phyloP scores from a whole-genome alignment of 2,329 filamentous ascomycete genomes.

The Neonectria ditissima region DNA sequence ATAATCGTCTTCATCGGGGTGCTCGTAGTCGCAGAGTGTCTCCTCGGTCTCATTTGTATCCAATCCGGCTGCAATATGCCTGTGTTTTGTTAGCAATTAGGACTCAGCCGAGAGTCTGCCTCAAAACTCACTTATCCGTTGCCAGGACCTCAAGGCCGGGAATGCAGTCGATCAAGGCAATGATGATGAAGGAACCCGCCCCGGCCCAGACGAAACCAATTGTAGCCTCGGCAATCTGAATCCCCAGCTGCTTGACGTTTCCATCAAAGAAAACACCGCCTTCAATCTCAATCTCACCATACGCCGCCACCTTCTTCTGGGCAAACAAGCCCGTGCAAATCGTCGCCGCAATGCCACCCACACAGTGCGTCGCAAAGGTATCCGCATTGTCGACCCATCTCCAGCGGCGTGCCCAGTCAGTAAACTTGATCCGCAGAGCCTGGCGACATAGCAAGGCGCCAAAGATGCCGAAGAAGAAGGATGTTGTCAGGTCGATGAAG shows the following conservation, averaged over 20 bases:
- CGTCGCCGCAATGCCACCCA: conserved; percentile 30
- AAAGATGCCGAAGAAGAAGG: conserved; percentile 60
- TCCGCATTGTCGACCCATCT: conserved; percentile 35
- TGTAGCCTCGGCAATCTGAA: conserved; percentile 27
- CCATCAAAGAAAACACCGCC: conserved; percentile 35
- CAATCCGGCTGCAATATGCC: conserved; percentile 26
- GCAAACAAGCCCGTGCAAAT: conserved; percentile 33
- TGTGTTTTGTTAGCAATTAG: background rate
- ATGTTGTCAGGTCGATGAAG: conserved; percentile 60
- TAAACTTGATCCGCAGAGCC: conserved; percentile 35
- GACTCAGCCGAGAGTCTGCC: too few relatives aligned
- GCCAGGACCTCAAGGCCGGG: conserved; percentile 34
- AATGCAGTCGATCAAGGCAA: conserved; percentile 33
- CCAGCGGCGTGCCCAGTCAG: conserved; percentile 24
- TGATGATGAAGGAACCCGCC: conserved; percentile 26
- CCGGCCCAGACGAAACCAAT: conserved; percentile 30
- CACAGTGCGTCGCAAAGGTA: conserved; percentile 35
- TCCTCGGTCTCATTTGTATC: conserved; percentile 30
- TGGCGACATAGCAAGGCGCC: conserved; percentile 62
- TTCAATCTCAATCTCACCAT: conserved; percentile 29
- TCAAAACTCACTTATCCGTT: conserved; percentile 27
- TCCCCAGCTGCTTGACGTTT: conserved; percentile 28
- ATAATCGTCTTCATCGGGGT: conserved; percentile 32
- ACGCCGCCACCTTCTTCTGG: conserved; percentile 32
- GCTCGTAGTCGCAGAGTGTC: conserved; percentile 27